phyloP scores from a whole-genome alignment of 2,329 filamentous ascomycete species.

The Purpureocillium takamizusanense region DNA sequence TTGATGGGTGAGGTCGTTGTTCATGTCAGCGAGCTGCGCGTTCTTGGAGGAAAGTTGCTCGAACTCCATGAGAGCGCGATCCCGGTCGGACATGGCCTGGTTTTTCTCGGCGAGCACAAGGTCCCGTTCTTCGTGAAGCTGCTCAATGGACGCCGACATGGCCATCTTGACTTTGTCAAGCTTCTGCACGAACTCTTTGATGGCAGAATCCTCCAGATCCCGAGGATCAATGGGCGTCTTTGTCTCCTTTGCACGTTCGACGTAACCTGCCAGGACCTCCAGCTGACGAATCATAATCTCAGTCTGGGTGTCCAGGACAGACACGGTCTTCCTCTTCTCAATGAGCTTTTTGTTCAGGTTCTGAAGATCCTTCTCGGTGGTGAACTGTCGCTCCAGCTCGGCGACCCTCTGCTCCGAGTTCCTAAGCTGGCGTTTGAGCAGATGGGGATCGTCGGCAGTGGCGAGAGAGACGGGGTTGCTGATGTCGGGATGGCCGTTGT shows the following conservation, averaged over 20 bases:
- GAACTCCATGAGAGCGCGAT: slow-evolving; percentile 90
- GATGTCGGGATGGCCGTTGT: slow-evolving; percentile 45
- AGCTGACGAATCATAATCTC: slow-evolving; percentile 93
- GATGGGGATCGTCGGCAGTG: slow-evolving; percentile 54
- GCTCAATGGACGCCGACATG: slow-evolving; percentile 49
- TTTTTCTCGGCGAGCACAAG: slow-evolving; percentile 78
- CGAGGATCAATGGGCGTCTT: slow-evolving; percentile 72
- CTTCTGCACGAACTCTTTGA: slow-evolving; percentile 82
- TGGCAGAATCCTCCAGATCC: slow-evolving; percentile 78
- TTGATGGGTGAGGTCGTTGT: slow-evolving; percentile 88
- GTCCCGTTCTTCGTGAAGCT: slow-evolving; percentile 63
- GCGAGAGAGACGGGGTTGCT: slow-evolving; percentile 62
- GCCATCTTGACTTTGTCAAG: slow-evolving; percentile 51
- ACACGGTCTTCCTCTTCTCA: slow-evolving; percentile 93
- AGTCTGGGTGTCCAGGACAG: slow-evolving; percentile 84
- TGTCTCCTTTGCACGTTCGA: slow-evolving; percentile 76
- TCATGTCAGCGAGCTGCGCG: slow-evolving; percentile 85
- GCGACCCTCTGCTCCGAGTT: slow-evolving; percentile 77
- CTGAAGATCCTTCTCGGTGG: slow-evolving; percentile 54
- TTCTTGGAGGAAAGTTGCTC: slow-evolving; percentile 94
- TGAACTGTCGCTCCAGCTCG: slow-evolving; percentile 76
- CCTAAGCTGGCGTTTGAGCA: slow-evolving; percentile 67
- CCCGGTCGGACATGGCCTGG: slow-evolving; percentile 73
- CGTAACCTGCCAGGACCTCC: slow-evolving; percentile 79
- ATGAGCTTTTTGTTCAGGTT: slow-evolving; percentile 78